A percentile compares a stretch with the other conserved stretches of the same genome.
phyloP scores from a whole-genome alignment of 2,329 filamentous ascomycete species.

The Daldinia sp. region DNA sequence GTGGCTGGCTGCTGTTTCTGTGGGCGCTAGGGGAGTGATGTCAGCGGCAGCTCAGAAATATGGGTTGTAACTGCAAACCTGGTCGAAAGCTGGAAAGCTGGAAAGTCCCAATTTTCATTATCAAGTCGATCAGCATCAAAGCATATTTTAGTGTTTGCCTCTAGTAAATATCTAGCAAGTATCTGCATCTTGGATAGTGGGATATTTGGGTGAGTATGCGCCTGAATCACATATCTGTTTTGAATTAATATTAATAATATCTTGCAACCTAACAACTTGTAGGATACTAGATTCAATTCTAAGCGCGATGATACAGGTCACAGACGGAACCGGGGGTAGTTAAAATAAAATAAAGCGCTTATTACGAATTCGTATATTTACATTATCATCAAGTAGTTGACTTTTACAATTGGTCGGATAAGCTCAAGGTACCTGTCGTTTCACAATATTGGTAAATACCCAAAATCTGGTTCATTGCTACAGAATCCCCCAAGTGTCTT shows the following conservation, averaged over 20 bases:
- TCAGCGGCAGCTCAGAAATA: constrained; percentile 21
- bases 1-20: constrained; percentile 10
- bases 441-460: constrained; percentile 8
- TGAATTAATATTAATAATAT: not conserved
- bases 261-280: too few species aligned
- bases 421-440: not conserved
- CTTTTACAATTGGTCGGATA: not conserved
- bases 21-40: constrained; percentile 28
- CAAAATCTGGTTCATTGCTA: constrained; percentile 25
- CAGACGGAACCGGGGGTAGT: not conserved
- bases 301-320: not conserved
- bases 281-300: not conserved
- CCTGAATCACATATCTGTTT: not conserved
- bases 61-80: constrained; percentile 8
- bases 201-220: not conserved
- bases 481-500: constrained; percentile 16
- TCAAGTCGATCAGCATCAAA: constrained; percentile 32
- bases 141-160: constrained; percentile 14
- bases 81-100: constrained; percentile 3
- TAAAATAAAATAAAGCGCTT: not conserved
- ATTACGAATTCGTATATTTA: not conserved
- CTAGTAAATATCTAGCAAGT: not conserved
- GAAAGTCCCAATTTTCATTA: constrained; percentile 28
- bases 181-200: too few species aligned
- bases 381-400: not conserved